Percentiles rank a stretch among this genome's conserved stretches.
Evolutionary conservation across 768 basidiomycete species (phyloP).

Genomic region (Tulasnella sp.): DNA sequence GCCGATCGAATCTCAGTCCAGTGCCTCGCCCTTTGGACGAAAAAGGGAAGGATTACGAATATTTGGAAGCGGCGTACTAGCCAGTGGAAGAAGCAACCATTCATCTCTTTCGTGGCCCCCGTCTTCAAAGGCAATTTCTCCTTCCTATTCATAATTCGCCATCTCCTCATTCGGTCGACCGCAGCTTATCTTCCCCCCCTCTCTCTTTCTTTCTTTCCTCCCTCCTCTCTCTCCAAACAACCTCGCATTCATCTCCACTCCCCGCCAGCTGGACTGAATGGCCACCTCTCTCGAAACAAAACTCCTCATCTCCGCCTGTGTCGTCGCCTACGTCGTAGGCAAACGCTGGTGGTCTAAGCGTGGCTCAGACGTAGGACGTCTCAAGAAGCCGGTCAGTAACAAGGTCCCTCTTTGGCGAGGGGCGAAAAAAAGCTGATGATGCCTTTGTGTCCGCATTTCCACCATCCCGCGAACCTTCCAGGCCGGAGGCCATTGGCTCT

Average conservation of each 20-base stretch:
- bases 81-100: no score
- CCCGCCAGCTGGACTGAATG: no score
- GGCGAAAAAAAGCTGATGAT: not conserved
- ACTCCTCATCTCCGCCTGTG: not conserved
- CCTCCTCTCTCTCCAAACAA: not conserved
- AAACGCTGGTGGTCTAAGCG: not conserved
- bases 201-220: not conserved
- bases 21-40: not conserved
- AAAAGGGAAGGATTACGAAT: not conserved
- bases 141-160: no score
- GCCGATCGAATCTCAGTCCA: not conserved
- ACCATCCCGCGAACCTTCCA: not conserved
- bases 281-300: conserved; percentile 2
- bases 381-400: conserved; percentile 4
- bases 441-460: not conserved
- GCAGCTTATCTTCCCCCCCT: no score
- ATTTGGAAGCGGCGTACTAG: not conserved
- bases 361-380: not conserved
- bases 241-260: no score
- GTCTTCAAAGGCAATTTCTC: no score
- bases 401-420: no score
- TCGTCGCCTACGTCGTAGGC: not conserved
- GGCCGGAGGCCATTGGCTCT: conserved; percentile 31
- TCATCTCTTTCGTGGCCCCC: no score
- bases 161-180: no score